A percentile compares a stretch with the other conserved stretches of the same genome.
These are phyloP conservation scores for Lactifluus volemus DNA, from an alignment of 768 basidiomycete species.

Conservation along the genomic window DNA sequence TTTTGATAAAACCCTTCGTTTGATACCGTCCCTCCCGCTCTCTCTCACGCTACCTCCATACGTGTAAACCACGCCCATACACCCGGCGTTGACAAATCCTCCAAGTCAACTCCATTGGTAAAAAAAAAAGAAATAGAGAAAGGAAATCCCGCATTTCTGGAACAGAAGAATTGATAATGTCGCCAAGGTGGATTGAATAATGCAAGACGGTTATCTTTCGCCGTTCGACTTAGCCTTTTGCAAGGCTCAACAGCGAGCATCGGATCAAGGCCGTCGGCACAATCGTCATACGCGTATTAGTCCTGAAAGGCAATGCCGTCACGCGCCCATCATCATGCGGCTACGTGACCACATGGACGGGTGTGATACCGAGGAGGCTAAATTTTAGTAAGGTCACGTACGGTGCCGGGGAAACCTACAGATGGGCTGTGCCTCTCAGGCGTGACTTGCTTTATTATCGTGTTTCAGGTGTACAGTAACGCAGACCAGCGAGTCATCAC, in stretches of 20 bases:
- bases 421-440: not conserved
- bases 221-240: not conserved
- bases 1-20: not conserved
- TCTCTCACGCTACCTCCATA: conserved; percentile 5
- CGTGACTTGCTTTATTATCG: not conserved
- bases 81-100: not conserved
- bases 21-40: not conserved
- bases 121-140: too few species aligned
- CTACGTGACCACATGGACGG: not conserved
- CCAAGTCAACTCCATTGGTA: not conserved
- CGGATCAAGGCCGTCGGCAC: conserved; percentile 6
- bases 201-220: not conserved
- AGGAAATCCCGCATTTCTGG: not conserved
- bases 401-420: not conserved
- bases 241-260: not conserved
- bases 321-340: conserved; percentile 3
- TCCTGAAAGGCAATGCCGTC: not conserved
- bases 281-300: not conserved
- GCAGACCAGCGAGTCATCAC: not conserved
- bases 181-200: not conserved
- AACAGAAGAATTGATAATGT: not conserved
- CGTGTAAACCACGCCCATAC: not conserved
- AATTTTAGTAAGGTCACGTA: not conserved
- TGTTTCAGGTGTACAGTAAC: not conserved
- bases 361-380: not conserved